phyloP scores from a whole-genome alignment of 139 green algal genomes.

The Trebouxia sp. region DNA sequence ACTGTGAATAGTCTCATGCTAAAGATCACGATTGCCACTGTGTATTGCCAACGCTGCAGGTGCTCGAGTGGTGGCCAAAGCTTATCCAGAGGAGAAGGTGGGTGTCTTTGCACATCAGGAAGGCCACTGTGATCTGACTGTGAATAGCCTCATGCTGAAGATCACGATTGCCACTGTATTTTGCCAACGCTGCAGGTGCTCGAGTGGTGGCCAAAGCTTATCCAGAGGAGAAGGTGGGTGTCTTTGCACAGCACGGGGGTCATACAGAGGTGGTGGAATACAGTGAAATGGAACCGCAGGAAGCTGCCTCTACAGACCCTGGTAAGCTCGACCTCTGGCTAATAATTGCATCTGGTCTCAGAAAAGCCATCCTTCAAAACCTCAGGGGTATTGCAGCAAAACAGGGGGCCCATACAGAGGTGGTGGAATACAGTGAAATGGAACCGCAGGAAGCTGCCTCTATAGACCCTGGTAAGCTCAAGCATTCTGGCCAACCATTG shows the following conservation, averaged over 20 bases:
- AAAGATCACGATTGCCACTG: not conserved
- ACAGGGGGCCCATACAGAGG: constrained; percentile 55
- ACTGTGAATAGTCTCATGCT: no score
- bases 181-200: constrained; percentile 41
- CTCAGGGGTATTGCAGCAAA: no score
- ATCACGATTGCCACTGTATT: not conserved
- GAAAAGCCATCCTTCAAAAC: no score
- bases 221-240: constrained; percentile 86
- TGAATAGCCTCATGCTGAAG: not conserved
- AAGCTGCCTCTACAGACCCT: constrained; percentile 65
- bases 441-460: constrained; percentile 63
- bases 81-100: constrained; percentile 80
- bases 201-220: constrained; percentile 76
- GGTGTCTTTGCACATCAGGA: constrained; percentile 70
- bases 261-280: constrained; percentile 88
- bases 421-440: constrained; percentile 94
- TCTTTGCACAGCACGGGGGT: no score
- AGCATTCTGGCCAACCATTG: no score
- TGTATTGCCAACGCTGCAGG: constrained; percentile 32
- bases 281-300: constrained; percentile 75
- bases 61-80: constrained; percentile 75
- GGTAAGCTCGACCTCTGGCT: not conserved
- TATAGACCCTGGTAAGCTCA: constrained; percentile 45
- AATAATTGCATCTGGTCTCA: no score
- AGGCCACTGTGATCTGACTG: no score